phyloP scores from a whole-genome alignment of 108 stramenopile species.

The Nitzschia putrida region DNA sequence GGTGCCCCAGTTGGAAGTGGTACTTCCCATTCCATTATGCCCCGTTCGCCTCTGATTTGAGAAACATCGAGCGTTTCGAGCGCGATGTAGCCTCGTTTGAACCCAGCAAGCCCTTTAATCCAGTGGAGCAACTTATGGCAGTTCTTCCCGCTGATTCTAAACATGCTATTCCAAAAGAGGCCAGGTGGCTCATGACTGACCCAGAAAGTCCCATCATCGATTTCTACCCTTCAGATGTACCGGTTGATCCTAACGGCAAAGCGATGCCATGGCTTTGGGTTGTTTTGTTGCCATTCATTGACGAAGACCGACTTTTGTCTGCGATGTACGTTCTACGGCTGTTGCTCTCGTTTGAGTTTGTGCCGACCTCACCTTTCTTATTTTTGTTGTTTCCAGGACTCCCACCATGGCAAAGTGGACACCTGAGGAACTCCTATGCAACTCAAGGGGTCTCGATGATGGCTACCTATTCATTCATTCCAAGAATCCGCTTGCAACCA shows the following conservation, averaged over 20 bases:
- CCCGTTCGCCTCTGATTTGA: slow-evolving; percentile 96
- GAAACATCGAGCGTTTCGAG: slow-evolving; percentile 88
- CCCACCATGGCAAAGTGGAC: slow-evolving; percentile 89
- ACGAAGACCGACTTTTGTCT: slow-evolving; percentile 87
- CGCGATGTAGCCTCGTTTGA: slow-evolving; percentile 80
- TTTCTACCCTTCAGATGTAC: slow-evolving; percentile 93
- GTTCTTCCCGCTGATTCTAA: slow-evolving; percentile 93
- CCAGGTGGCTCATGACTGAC: slow-evolving; percentile 90
- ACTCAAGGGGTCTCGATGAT: slow-evolving; percentile 82
- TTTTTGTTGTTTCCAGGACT: slow-evolving; percentile 27
- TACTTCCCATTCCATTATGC: slow-evolving; percentile 99
- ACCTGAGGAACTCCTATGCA: slow-evolving; percentile 72
- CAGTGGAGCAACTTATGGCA: slow-evolving; percentile 96
- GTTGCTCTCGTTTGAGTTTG: slow-evolving; percentile 5
- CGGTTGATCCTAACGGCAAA: slow-evolving; percentile 98
- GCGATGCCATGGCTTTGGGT: slow-evolving; percentile 99
- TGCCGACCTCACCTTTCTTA: too few relatives aligned
- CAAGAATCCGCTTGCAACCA: slow-evolving; percentile 56
- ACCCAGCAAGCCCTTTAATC: slow-evolving; percentile 89
- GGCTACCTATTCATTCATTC: slow-evolving; percentile 82
- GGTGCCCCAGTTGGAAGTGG: slow-evolving; percentile 96
- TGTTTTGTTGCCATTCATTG: slow-evolving; percentile 97
- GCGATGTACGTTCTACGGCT: slow-evolving; percentile 67
- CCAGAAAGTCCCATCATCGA: slow-evolving; percentile 93
- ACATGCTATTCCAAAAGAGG: slow-evolving; percentile 93